Conservation (phyloP, 2,329 filamentous ascomycete genomes). For the Paracoccidioides brasiliensis region DNA sequence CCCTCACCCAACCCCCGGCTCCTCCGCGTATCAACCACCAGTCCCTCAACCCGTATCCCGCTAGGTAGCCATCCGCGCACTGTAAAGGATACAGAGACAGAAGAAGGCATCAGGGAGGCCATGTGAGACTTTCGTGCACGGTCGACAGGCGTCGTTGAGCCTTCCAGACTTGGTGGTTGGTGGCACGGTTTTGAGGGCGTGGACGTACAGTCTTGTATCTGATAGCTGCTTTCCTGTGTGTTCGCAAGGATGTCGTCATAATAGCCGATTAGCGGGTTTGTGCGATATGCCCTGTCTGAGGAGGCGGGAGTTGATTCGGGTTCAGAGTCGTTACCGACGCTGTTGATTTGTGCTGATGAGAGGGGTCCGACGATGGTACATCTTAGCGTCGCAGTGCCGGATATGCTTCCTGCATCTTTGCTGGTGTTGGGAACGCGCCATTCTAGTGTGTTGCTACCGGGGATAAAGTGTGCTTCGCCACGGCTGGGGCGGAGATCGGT, state of each 20-base stretch:
- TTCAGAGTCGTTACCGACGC: constrained; percentile 27
- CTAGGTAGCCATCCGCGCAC: constrained; percentile 53
- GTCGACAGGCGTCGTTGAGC: neutral
- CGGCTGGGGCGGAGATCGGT: constrained; percentile 67
- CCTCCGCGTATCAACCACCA: constrained; percentile 57
- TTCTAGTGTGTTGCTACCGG: constrained; percentile 58
- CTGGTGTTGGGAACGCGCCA: constrained; percentile 58
- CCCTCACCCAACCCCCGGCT: constrained; percentile 75
- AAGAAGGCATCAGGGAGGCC: constrained; percentile 61
- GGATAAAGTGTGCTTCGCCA: constrained; percentile 72
- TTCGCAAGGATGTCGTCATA: constrained; percentile 28
- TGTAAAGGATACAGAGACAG: constrained; percentile 53
- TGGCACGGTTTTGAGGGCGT: constrained; percentile 6
- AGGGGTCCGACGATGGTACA: constrained; percentile 64
- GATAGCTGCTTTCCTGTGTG: constrained; percentile 4
- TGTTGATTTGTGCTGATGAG: constrained; percentile 31
- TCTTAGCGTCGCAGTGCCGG: constrained; percentile 58
- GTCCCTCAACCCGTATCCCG: constrained; percentile 49
- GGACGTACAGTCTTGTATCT: constrained; percentile 5
- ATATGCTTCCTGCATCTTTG: constrained; percentile 58
- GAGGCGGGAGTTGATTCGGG: constrained; percentile 12
- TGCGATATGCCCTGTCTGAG: neutral
- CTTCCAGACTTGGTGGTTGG: neutral
- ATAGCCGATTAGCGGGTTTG: constrained; percentile 34
- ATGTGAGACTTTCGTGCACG: constrained; percentile 1